phyloP scores from a whole-genome alignment of 1,139 yeast genomes.

The Yamadazyma buinensis region DNA sequence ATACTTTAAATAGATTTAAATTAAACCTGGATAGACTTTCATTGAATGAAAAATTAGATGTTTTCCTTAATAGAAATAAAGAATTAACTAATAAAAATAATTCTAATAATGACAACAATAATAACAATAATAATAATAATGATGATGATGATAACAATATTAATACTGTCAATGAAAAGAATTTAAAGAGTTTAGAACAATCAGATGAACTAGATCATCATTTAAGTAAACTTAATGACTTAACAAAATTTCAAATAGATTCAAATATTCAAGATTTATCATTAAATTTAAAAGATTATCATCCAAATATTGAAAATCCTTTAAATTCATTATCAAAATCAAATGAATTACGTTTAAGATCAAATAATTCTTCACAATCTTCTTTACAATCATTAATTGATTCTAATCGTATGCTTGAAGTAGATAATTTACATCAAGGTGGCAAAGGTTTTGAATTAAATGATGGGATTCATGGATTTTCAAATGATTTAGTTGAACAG shows the following conservation, averaged over 20 bases:
- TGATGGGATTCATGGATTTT: slow-evolving; percentile 45
- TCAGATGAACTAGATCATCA: slow-evolving; percentile 32
- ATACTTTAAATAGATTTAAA: slow-evolving; percentile 21
- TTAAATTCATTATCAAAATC: slow-evolving; percentile 29
- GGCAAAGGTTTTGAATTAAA: slow-evolving; percentile 34
- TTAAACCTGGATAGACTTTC: slow-evolving; percentile 28
- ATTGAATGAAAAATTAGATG: slow-evolving; percentile 37
- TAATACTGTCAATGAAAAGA: slow-evolving; percentile 9
- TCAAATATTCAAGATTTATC: slow-evolving; percentile 37
- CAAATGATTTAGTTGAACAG: slow-evolving; percentile 36
- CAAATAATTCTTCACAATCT: slow-evolving; percentile 44
- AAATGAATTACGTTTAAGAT: slow-evolving; percentile 27
- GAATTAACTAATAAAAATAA: background rate
- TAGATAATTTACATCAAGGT: slow-evolving; percentile 18
- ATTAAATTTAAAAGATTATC: slow-evolving; percentile 26
- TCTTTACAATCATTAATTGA: slow-evolving; percentile 42
- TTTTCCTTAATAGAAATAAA: slow-evolving; percentile 19
- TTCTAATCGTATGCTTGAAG: slow-evolving; percentile 30
- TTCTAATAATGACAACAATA: background rate
- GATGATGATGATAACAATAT: background rate
- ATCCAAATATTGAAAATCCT: slow-evolving; percentile 28
- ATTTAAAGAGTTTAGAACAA: no score
- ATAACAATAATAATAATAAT: slow-evolving; percentile 9
- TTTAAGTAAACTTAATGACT: slow-evolving; percentile 28
- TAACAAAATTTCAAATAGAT: slow-evolving; percentile 25